A percentile compares a stretch with the other conserved stretches of the same genome.
phyloP scores from a whole-genome alignment of 148 eudicot genomes.

The Camellia granthamiana region DNA sequence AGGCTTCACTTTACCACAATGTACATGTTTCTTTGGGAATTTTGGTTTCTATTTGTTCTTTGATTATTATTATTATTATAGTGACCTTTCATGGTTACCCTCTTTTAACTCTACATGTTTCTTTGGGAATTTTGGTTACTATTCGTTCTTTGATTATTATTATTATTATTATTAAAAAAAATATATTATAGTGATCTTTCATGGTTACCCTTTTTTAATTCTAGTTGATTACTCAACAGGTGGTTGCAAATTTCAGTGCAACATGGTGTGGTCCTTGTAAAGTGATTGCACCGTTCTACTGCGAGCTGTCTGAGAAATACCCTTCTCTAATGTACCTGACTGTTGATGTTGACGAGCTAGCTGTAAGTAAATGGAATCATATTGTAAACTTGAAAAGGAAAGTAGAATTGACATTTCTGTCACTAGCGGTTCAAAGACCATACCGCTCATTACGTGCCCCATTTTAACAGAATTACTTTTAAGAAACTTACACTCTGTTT shows the following conservation, averaged over 20 bases:
- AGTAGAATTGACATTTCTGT: background rate
- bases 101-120: background rate
- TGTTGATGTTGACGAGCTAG: slow-evolving; percentile 84
- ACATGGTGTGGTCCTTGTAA: slow-evolving; percentile 98
- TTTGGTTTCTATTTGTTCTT: background rate
- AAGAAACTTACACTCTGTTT: background rate
- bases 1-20: background rate
- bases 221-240: slow-evolving; percentile 41
- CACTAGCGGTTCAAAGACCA: background rate
- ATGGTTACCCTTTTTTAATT: background rate
- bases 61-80: background rate
- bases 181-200: background rate
- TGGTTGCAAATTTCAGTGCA: slow-evolving; percentile 91
- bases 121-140: background rate
- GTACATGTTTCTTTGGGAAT: background rate
- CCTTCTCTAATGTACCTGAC: slow-evolving; percentile 74
- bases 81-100: background rate
- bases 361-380: slow-evolving; percentile 50
- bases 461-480: background rate
- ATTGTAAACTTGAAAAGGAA: background rate
- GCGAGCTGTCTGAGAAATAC: slow-evolving; percentile 77
- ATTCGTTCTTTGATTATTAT: background rate
- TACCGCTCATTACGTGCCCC: background rate
- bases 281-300: slow-evolving; percentile 73
- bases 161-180: background rate